Evolutionary conservation across 148 eudicot species (phyloP).

Genomic region (Cornus kousa): DNA sequence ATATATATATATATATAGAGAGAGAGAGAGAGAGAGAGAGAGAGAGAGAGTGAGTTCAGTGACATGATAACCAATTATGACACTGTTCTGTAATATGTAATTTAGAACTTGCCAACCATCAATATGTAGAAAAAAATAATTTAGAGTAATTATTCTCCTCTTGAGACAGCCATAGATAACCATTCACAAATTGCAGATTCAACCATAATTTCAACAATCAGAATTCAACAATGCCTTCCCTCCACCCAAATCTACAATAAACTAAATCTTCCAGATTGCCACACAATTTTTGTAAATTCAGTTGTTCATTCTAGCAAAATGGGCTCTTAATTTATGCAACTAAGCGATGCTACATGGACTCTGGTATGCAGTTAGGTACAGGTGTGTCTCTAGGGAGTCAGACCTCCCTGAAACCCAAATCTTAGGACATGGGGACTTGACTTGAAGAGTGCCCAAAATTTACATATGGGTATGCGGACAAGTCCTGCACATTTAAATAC

Average conservation of each 20-base stretch:
- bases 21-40: no score
- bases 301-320: neutral
- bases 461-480: no score
- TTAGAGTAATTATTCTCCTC: neutral
- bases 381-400: no score
- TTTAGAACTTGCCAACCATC: neutral
- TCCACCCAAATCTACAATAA: neutral
- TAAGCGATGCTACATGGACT: no score
- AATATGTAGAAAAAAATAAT: neutral
- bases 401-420: no score
- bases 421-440: no score
- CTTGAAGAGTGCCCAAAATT: no score
- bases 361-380: no score
- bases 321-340: neutral
- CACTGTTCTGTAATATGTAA: neutral
- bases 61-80: neutral
- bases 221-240: neutral
- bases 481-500: no score
- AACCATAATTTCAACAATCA: neutral
- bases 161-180: no score
- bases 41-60: neutral
- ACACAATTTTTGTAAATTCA: neutral
- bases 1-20: no score
- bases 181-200: neutral
- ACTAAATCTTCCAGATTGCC: no score